Conservation (phyloP, 2,329 filamentous ascomycete genomes). For the Colletotrichum australisinense region DNA sequence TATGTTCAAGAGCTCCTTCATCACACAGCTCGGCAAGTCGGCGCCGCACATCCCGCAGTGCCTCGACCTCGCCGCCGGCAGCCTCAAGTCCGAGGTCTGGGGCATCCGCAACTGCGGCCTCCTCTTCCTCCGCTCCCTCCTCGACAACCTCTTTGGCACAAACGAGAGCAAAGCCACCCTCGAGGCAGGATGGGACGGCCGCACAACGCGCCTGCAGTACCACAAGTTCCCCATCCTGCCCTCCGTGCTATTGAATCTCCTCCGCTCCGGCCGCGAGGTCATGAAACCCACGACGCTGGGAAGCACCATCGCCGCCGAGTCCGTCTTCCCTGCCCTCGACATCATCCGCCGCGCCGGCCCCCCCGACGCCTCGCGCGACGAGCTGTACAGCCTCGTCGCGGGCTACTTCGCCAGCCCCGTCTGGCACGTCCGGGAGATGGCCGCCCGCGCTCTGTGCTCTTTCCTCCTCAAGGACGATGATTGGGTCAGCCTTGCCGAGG, state of each 20-base stretch:
- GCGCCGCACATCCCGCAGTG: conserved; percentile 80
- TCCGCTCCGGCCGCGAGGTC: conserved; percentile 63
- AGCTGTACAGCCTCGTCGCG: conserved; percentile 68
- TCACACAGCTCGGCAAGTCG: conserved; percentile 78
- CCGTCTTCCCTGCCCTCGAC: conserved; percentile 85
- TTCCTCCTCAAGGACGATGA: conserved; percentile 65
- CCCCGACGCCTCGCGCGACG: conserved; percentile 64
- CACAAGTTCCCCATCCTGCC: conserved; percentile 76
- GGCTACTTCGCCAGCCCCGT: conserved; percentile 75
- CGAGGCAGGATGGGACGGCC: conserved; percentile 73
- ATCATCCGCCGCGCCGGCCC: conserved; percentile 80
- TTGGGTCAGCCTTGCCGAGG: conserved; percentile 57
- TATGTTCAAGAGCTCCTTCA: conserved; percentile 84
- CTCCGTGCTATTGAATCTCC: conserved; percentile 70
- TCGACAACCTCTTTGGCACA: conserved; percentile 82
- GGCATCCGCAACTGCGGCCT: conserved; percentile 94
- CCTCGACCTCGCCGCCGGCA: conserved; percentile 82
- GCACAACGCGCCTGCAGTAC: conserved; percentile 74
- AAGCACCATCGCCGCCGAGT: conserved; percentile 65
- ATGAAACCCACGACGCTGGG: conserved; percentile 48
- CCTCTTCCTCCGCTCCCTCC: conserved; percentile 86
- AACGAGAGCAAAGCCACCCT: conserved; percentile 75
- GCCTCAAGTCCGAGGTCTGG: conserved; percentile 87
- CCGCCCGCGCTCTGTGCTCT: conserved; percentile 77
- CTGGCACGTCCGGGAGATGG: conserved; percentile 87